Evolutionary conservation across 768 basidiomycete species (phyloP), one percentile per base, ranked within the genome.

Genomic region (Suillus discolor): DNA sequence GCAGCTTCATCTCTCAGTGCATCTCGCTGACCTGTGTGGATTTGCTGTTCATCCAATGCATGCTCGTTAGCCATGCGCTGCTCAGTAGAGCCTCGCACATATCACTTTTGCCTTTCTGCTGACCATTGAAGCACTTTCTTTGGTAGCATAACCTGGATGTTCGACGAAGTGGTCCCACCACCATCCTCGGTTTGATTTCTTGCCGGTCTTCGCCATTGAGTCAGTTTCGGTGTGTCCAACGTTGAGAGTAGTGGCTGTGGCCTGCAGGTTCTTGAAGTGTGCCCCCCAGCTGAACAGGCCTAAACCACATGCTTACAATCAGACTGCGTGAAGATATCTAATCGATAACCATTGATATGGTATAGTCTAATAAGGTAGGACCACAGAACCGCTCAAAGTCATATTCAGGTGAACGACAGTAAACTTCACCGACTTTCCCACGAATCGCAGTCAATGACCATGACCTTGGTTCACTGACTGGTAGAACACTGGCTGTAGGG

Each of bases 401-500:
- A 59, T 31, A 34, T 59, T 38, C 57, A 59, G 6, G 31, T 59
- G 18, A 38, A 59, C 7, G 18, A n/a, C 13, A 2, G 7, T 38
- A 18, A 59, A 59, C 36, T 59, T 59, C 57, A 59, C 57, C 34
- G n/a, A 8, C 8, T 59, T 59, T 38, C 57, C 34, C 57, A 59
- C 18, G 16, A 38, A 13, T n/a, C 18, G 6, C 18, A 8, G 57
- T 59, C 34, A 59, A 41, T n/a, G 2, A 59, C 57, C 15, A 1
- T 60, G 59, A 60, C 59, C 18, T 60, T 51, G 49, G 1, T 6
- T 51, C 49, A 51, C 49, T 51, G 49, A 60, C 57, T 2, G 3
- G 57, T 7, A 38, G 31, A 59, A 59, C 57, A 38, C 57, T 59
- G 57, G n/a, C n/a, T n/a, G n/a, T n/a, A n/a, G n/a, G n/a, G n/a